Evolutionary conservation across 768 basidiomycete genomes (phyloP), one percentile per base, ranked within the genome.

Genomic region (Boletus rufocinnamomeus): DNA sequence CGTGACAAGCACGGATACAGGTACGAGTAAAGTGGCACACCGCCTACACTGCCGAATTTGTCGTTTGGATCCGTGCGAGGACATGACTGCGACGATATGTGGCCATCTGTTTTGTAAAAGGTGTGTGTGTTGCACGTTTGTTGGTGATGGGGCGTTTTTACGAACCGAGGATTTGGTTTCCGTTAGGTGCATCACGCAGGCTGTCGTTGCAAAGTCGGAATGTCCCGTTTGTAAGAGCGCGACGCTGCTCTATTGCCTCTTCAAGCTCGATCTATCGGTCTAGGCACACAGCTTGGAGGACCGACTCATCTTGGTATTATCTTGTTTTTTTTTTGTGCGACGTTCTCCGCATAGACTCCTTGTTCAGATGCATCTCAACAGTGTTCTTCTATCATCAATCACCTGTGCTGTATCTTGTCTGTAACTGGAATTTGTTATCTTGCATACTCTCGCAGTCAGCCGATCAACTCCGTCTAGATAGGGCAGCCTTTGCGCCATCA

Each of bases 71-170:
- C 76, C 78, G 1, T 83, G 82, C 52, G 76, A 79, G 38, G 78
- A 84, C 58, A 77, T 80, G 46, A 85, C 82, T 3, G 84, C 80
- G 23, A 85, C 82, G 5, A 80, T 83, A 69, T 87, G 85, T 63
- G 85, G 85, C 4, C 85, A 87, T 60, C 63, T 87, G 19, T 87
- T 87, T 61, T 87, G 85, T 63, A 77, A 82, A 54, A 57, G 75
- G 85, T 84, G 56, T 27, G 80, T 38, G 47, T 37, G 17, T 38
- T 19, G 11, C 23, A 32, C 17, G 16, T 46, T 4, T 25, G 16
- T 9, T 10, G 25, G 13, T 25, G 28, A 47, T 27, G 9, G 17
- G 27, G 21, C 7, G 5, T 37, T 34, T 34, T 50, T 4, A 19
- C 10, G 34, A 38, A 37, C 34, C 14, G 50, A 37, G 23, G 8